Evolutionary conservation across 352 stramenopile genomes (phyloP), one percentile per base, ranked within the genome.

Genomic region (Globisporangium yorkense): DNA sequence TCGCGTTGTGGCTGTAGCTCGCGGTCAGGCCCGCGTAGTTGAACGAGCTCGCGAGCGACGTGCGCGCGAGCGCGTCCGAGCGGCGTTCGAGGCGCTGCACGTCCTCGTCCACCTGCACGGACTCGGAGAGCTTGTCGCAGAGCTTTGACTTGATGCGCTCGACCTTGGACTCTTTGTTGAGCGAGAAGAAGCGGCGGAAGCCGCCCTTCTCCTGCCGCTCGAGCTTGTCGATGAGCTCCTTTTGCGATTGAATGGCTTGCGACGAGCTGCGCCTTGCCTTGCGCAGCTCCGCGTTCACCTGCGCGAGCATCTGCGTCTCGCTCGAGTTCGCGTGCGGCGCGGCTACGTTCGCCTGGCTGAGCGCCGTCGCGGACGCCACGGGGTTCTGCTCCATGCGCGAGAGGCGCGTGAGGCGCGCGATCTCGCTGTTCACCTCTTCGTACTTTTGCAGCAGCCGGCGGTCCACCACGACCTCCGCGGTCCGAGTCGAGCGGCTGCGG

Each of bases 151-250:
- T 77, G 50, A 92, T 66, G 60, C 88, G 88, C 57, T 84, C 75
- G 69, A 89, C 84, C 51, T 84, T 87, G 44, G 80, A 71, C 6
- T 80, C 70, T 13, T 77, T 78, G 59, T 92, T 89, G 49, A 91
- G 59, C 9, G 77, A 77, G 57, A 92, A 89, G 18, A 89, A 77
- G 27, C 77, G 74, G 1, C 82, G 80, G 29, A 89, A 63, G 1
- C 77, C 70, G 44, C 77, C 69, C 24, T 77, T 77, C 52, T 92
- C 82, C 47, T 89, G 80, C 47, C 70, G 72, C 66, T 89, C 82
- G 63, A 92, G 87, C 58, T 92, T 92, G 63, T 92, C 78, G 50
- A 92, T 72, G 49, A 92, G 59, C 57, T 88, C 80, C 56, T 90
- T 89, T 62, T 92, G 82, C 44, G 75, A 85, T 59, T 89, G 80